phyloP scores from a whole-genome alignment of 257 asterid species.

The Craterostigma plantagineum region DNA sequence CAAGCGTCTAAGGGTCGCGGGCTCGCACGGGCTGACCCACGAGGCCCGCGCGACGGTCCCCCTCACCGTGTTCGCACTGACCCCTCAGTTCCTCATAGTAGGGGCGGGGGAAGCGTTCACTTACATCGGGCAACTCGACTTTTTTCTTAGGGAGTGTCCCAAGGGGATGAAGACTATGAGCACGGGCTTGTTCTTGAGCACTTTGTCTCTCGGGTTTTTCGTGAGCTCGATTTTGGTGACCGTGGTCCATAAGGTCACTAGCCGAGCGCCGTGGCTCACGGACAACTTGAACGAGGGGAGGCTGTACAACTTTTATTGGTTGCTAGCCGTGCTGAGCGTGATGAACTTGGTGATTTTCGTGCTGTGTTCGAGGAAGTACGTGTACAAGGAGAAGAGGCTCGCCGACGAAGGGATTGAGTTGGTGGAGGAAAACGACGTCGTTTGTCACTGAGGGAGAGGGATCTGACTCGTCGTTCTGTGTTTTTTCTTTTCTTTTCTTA shows the following conservation, averaged over 20 bases:
- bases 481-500: too few relatives aligned
- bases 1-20: conserved; percentile 48
- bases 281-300: conserved; percentile 68
- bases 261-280: conserved; percentile 50
- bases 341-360: conserved; percentile 38
- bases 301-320: conserved; percentile 63
- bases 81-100: conserved; percentile 72
- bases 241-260: conserved; percentile 40
- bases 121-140: conserved; percentile 85
- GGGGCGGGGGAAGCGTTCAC: conserved; percentile 88
- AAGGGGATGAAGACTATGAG: conserved; percentile 94
- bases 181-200: conserved; percentile 82
- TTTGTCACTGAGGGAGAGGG: too few relatives aligned
- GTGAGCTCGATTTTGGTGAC: conserved; percentile 63
- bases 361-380: conserved; percentile 45
- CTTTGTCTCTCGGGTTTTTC: conserved; percentile 71
- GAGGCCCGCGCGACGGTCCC: conserved; percentile 23
- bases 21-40: conserved; percentile 11
- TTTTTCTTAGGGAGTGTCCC: conserved; percentile 76
- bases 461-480: too few relatives aligned
- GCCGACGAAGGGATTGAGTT: too few relatives aligned
- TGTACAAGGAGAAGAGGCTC: conserved; percentile 21
- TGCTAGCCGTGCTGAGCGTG: conserved; percentile 42
- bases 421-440: too few relatives aligned
- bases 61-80: conserved; percentile 45